phyloP scores from a whole-genome alignment of 2,329 filamentous ascomycete genomes.

The Penicillium sp. region DNA sequence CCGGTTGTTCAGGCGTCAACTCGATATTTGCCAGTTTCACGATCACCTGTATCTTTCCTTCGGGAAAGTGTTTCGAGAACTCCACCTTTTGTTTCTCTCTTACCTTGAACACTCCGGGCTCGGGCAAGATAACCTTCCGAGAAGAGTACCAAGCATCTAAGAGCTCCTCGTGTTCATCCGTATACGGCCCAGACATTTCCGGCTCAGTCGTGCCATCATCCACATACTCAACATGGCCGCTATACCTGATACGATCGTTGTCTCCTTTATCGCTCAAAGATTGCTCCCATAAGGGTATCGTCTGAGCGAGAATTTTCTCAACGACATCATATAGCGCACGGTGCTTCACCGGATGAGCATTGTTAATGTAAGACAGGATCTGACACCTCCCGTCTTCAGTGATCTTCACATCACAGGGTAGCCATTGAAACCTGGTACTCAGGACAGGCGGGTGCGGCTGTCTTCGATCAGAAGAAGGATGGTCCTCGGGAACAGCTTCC shows the following conservation, averaged over 20 bases:
- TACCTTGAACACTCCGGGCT: conserved; percentile 18
- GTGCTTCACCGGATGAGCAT: conserved; percentile 45
- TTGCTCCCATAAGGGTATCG: conserved; percentile 54
- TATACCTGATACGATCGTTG: conserved; percentile 19
- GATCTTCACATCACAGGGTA: conserved; percentile 47
- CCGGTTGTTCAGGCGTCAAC: conserved; percentile 61
- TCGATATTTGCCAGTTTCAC: conserved; percentile 67
- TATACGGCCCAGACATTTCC: background rate
- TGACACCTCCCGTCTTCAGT: conserved; percentile 22
- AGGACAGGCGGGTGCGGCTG: conserved; percentile 7
- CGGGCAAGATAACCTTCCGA: conserved; percentile 14
- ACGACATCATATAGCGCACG: conserved; percentile 41
- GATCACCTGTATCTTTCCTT: conserved; percentile 50
- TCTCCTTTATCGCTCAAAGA: conserved; percentile 18
- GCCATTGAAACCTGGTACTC: conserved; percentile 52
- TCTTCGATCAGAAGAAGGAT: background rate
- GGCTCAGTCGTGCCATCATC: conserved; percentile 12
- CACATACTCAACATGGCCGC: conserved; percentile 8
- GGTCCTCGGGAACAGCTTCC: background rate
- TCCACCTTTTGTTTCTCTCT: conserved; percentile 13
- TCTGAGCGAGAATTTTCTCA: conserved; percentile 41
- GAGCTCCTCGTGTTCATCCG: background rate
- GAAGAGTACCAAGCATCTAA: background rate
- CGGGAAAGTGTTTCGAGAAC: conserved; percentile 34
- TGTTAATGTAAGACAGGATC: conserved; percentile 51